A percentile compares a stretch with the other conserved stretches of the same genome.
These are phyloP conservation scores for Aplosporella prunicola DNA, from an alignment of 2,329 filamentous ascomycete species.

Conservation along the genomic window DNA sequence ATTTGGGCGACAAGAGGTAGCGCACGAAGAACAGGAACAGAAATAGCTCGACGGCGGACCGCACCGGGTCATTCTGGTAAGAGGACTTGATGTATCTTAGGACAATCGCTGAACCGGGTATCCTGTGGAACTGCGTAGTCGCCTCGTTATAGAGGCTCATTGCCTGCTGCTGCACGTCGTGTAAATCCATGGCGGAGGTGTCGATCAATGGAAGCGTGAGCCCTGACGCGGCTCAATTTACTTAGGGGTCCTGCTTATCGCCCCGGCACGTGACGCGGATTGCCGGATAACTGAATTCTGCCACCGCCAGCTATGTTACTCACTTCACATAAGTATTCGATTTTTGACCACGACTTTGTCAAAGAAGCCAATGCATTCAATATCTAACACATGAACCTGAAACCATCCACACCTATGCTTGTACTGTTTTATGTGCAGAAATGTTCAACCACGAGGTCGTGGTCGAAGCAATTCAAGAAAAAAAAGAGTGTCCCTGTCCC, in stretches of 20 bases:
- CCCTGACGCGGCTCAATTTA: background rate
- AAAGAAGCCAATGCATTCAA: constrained; percentile 10
- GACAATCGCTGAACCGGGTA: constrained; percentile 89
- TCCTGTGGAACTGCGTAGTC: constrained; percentile 66
- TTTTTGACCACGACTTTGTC: too few relatives aligned
- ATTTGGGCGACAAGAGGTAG: constrained; percentile 84
- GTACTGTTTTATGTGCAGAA: constrained; percentile 11
- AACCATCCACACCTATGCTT: constrained; percentile 11
- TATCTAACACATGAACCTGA: constrained; percentile 10
- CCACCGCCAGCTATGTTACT: too few relatives aligned
- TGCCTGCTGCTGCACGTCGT: constrained; percentile 46
- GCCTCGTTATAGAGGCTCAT: constrained; percentile 46
- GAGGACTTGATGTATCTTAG: constrained; percentile 93
- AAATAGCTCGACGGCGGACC: constrained; percentile 86
- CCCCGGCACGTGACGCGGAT: constrained; percentile 2
- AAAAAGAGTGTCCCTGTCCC: constrained; percentile 7
- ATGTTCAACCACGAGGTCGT: constrained; percentile 8
- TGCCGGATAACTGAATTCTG: too few relatives aligned
- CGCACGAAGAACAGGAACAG: constrained; percentile 92
- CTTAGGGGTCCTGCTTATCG: constrained; percentile 6
- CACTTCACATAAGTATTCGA: too few relatives aligned
- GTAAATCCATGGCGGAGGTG: constrained; percentile 43
- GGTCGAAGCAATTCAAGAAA: constrained; percentile 2
- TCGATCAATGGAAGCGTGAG: constrained; percentile 1
- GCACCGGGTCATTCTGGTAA: constrained; percentile 93